Conservation (phyloP, 139 green algal genomes). For the Tetraselmis chui region DNA sequence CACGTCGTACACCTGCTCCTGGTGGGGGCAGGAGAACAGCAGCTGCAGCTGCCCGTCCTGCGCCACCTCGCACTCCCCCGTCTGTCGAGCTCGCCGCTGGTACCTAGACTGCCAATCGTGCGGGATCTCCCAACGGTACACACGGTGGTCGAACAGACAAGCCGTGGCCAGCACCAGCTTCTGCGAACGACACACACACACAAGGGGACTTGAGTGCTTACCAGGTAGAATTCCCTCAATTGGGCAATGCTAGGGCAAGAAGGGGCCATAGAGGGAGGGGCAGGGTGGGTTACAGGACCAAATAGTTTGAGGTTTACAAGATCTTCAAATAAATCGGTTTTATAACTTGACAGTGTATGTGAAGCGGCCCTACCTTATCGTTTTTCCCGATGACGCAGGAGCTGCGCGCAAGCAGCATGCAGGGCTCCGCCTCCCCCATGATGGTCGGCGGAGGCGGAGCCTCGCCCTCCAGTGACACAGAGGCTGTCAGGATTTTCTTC, state of each 20-base stretch:
- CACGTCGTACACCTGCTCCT: slow-evolving; percentile 24
- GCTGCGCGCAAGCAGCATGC: neutral
- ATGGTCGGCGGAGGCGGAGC: neutral
- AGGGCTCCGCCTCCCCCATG: neutral
- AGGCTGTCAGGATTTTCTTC: neutral
- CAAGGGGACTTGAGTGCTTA: too few species aligned
- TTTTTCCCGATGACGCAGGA: neutral
- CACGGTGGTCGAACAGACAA: slow-evolving; percentile 19
- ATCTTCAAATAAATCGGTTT: too few species aligned
- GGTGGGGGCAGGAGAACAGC: slow-evolving; percentile 8
- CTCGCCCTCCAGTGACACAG: neutral
- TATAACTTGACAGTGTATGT: too few species aligned
- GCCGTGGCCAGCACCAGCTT: slow-evolving; percentile 14
- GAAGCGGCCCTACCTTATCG: neutral
- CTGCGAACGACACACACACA: too few species aligned
- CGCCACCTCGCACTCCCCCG: neutral
- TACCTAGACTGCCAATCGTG: slow-evolving; percentile 8
- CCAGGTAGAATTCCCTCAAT: too few species aligned
- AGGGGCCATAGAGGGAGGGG: too few species aligned
- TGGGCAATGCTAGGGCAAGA: too few species aligned
- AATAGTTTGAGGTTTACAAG: too few species aligned
- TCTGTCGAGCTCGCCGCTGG: neutral
- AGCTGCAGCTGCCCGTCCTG: slow-evolving; percentile 5
- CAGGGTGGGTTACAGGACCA: too few species aligned
- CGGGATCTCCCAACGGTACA: slow-evolving; percentile 15